Base-by-base conservation (phyloP, 768 basidiomycete species). In the Hydnum rufescens region DNA sequence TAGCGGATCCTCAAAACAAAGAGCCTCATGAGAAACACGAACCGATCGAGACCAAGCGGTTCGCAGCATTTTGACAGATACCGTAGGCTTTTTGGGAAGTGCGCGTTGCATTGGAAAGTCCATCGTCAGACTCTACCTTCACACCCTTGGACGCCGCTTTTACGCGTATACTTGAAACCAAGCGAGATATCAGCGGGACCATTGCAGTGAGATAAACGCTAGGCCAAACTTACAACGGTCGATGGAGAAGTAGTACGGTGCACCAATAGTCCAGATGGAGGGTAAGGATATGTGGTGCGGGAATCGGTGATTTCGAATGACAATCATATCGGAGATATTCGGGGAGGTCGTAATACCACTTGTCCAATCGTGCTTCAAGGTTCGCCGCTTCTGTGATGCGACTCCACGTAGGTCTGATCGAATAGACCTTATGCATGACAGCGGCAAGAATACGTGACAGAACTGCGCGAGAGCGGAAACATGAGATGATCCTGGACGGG, bases 221-320 rank as follows among this genome's bases (percentile, higher is more conserved):
- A 32, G 22, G 26, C 3, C 5, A 2, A 8, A n/a, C 59, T 42
- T 42, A 63, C 62, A 63, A 63, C 3, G 64, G 64, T 0, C 64
- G 62, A 44, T 65, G 61, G 0, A 65, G 57, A 8, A 65, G 55
- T 6, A 64, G 60, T 16, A 65, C 52, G 4, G 62, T 57, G 34
- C 56, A 59, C 55, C 62, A 64, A 54, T 61, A 65, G 39, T 61
- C 59, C 26, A 61, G 55, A 44, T 65, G 64, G 0, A 64, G 54
- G 3, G 57, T 48, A 8, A 64, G 32, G 34, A 60, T 57, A 30
- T 61, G 59, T 2, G 64, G 64, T 6, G 60, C 55, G 0, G 63
- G 63, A 0, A 61, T 54, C 4, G 55, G 54, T 19, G 49, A 56
- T 34, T 53, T 51, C 4, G 58, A 53, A 2, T 57, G 57, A 32